phyloP scores from a whole-genome alignment of 768 basidiomycete genomes.

The Tephrocybe sp. region DNA sequence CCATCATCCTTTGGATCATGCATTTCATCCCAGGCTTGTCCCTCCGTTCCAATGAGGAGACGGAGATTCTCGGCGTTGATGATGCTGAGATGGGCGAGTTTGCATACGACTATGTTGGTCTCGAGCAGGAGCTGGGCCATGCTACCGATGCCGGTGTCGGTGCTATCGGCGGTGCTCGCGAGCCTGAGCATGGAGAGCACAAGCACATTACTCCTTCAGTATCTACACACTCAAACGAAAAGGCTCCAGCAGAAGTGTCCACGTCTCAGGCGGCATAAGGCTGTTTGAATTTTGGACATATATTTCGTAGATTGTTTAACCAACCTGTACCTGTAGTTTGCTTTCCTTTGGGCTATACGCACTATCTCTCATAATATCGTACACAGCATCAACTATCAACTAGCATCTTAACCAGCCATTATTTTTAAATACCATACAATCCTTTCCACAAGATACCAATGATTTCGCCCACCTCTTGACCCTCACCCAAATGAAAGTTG shows the following conservation, averaged over 20 bases:
- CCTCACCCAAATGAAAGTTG: too few species aligned
- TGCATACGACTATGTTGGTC: slow-evolving; percentile 83
- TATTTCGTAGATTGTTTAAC: background rate
- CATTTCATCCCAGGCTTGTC: slow-evolving; percentile 81
- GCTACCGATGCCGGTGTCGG: slow-evolving; percentile 19
- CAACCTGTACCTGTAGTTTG: background rate
- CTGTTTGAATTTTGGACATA: background rate
- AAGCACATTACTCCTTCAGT: slow-evolving; percentile 5
- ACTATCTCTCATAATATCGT: background rate
- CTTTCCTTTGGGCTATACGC: background rate
- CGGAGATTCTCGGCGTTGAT: slow-evolving; percentile 84
- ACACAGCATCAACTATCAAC: background rate
- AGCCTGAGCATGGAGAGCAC: slow-evolving; percentile 26
- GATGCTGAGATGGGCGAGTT: slow-evolving; percentile 90
- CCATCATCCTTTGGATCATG: slow-evolving; percentile 85
- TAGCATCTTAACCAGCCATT: background rate
- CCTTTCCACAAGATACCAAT: background rate
- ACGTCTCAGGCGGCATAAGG: background rate
- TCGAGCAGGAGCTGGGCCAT: slow-evolving; percentile 59
- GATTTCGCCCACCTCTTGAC: background rate
- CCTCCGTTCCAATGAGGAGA: slow-evolving; percentile 64
- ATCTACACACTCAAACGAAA: slow-evolving; percentile 10
- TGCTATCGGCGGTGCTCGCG: slow-evolving; percentile 24
- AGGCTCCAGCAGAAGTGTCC: background rate
- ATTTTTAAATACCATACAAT: background rate